These are phyloP conservation scores for Phytophthora boehmeriae DNA, from an alignment of 352 stramenopile genomes.

Conservation along the genomic window DNA sequence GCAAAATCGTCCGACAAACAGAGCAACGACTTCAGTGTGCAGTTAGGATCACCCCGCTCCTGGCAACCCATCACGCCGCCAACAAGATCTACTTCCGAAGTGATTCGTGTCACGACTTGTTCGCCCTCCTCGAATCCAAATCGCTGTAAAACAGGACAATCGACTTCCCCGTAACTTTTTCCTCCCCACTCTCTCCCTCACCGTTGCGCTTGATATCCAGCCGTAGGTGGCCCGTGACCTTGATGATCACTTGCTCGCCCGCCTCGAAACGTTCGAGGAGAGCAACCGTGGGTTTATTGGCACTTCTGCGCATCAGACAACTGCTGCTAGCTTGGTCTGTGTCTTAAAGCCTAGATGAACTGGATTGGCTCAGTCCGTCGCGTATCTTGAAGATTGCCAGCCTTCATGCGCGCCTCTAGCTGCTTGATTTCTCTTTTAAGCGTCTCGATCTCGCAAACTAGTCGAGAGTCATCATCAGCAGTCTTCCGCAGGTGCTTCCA, in stretches of 20 bases:
- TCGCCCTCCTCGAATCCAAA: too few species aligned
- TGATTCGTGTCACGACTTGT: too few species aligned
- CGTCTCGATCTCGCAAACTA: slow-evolving; percentile 37
- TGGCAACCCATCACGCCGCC: too few species aligned
- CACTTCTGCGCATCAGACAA: background rate
- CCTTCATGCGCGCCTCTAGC: slow-evolving; percentile 18
- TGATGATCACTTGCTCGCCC: too few species aligned
- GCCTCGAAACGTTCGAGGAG: too few species aligned
- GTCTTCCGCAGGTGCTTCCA: slow-evolving; percentile 53
- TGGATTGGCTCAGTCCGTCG: slow-evolving; percentile 17
- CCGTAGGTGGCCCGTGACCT: too few species aligned
- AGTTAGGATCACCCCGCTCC: too few species aligned
- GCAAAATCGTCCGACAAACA: too few species aligned
- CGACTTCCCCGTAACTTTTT: too few species aligned
- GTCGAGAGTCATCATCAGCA: slow-evolving; percentile 43
- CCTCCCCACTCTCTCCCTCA: slow-evolving; percentile 35
- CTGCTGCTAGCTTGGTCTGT: slow-evolving; percentile 1
- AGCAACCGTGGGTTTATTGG: slow-evolving; percentile 1
- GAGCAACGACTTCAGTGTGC: too few species aligned
- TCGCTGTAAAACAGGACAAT: too few species aligned
- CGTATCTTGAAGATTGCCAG: background rate
- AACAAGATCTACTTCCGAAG: too few species aligned
- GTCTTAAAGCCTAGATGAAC: slow-evolving; percentile 28
- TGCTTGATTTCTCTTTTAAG: slow-evolving; percentile 46
- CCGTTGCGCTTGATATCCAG: slow-evolving; percentile 23